Conservation (phyloP, 1,284 basidiomycete species). For the Porodaedalea pini region DNA sequence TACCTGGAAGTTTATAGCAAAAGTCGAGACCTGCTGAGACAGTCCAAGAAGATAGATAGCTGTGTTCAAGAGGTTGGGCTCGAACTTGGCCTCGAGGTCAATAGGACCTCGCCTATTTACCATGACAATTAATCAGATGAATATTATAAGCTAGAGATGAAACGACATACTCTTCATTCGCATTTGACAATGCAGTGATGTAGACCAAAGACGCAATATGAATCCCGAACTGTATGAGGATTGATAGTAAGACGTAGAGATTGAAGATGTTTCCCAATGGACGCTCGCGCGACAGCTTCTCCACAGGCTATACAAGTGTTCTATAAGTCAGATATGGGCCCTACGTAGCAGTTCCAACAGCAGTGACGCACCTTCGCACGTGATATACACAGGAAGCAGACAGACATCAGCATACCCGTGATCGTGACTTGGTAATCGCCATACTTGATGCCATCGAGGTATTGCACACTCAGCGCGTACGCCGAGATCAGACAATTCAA, state of each 20-base stretch:
- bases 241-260: constrained; percentile 86
- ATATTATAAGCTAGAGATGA: constrained; percentile 9
- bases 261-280: constrained; percentile 95
- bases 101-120: constrained; percentile 65
- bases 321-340: background rate
- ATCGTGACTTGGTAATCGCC: constrained; percentile 95
- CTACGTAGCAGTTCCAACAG: background rate
- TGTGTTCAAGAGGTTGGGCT: constrained; percentile 89
- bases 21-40: constrained; percentile 94
- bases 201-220: constrained; percentile 88
- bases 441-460: constrained; percentile 96
- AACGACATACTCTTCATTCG: constrained; percentile 67
- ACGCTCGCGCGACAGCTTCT: constrained; percentile 86
- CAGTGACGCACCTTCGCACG: constrained; percentile 75
- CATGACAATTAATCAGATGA: background rate
- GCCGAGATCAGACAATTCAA: constrained; percentile 95
- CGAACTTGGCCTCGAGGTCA: constrained; percentile 92
- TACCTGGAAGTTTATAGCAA: constrained; percentile 94
- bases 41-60: constrained; percentile 92
- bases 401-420: constrained; percentile 93
- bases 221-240: constrained; percentile 86
- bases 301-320: constrained; percentile 62
- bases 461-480: constrained; percentile 92
- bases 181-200: constrained; percentile 81
- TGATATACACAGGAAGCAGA: constrained; percentile 96